Conservation (phyloP, 176 grass and related monocot species). For the Juncus inflexus region DNA sequence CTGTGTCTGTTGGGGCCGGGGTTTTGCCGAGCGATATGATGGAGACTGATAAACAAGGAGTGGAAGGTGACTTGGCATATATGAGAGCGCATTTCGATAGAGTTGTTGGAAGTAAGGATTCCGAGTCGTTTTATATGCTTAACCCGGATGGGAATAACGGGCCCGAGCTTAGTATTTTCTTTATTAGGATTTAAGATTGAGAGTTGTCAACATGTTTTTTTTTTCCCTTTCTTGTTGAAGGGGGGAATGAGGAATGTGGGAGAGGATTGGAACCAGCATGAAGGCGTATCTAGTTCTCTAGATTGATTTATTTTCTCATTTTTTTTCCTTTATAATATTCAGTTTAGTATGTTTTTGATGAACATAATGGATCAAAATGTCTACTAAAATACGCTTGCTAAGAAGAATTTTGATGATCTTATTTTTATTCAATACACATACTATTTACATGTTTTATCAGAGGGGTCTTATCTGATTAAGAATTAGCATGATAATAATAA, state of each 20-base stretch:
- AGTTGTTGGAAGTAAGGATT: constrained; percentile 71
- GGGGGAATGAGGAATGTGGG: not conserved
- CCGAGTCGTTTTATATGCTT: constrained; percentile 85
- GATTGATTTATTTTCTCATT: not conserved
- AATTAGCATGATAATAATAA: too few relatives aligned
- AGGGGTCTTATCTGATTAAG: too few relatives aligned
- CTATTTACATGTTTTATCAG: too few relatives aligned
- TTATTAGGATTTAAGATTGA: constrained; percentile 67
- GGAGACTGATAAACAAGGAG: constrained; percentile 27
- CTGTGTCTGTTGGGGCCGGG: constrained; percentile 79
- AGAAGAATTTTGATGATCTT: too few relatives aligned
- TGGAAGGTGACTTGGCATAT: constrained; percentile 68
- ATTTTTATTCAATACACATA: too few relatives aligned
- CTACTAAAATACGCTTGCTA: too few relatives aligned
- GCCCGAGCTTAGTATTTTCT: constrained; percentile 92
- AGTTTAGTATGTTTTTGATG: constrained; percentile 28
- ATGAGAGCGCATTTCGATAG: constrained; percentile 82
- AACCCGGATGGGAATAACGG: constrained; percentile 82
- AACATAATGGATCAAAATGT: constrained; percentile 13
- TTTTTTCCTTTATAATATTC: constrained; percentile 5
- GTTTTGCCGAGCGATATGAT: constrained; percentile 62
- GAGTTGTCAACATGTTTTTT: not conserved
- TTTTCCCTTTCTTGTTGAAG: constrained; percentile 17
- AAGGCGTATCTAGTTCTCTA: constrained; percentile 25
- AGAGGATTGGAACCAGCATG: not conserved